Evolutionary conservation across 2,329 filamentous ascomycete species (phyloP).

Genomic region (Neonectria punicea): DNA sequence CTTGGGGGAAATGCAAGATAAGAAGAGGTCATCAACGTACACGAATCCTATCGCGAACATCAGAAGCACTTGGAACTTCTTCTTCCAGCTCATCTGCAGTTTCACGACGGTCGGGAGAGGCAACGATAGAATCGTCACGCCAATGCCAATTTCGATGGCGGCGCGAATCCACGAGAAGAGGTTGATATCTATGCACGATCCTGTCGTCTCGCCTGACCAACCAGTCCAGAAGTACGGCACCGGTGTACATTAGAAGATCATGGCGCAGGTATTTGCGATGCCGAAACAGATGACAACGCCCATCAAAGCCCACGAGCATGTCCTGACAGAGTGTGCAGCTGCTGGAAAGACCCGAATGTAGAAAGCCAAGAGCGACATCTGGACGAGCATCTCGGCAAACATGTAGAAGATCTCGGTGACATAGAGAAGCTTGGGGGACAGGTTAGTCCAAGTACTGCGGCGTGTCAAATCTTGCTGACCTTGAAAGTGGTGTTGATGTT

Average conservation of each 20-base stretch:
- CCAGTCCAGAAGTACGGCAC: slow-evolving; percentile 18
- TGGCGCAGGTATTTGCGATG: slow-evolving; percentile 19
- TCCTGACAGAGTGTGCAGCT: slow-evolving; percentile 4
- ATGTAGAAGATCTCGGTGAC: slow-evolving; percentile 25
- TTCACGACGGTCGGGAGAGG: slow-evolving; percentile 17
- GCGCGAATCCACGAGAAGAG: slow-evolving; percentile 26
- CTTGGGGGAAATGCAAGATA: neutral
- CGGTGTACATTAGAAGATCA: slow-evolving; percentile 22
- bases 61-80: slow-evolving; percentile 16
- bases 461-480: neutral
- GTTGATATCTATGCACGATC: slow-evolving; percentile 22
- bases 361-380: slow-evolving; percentile 21
- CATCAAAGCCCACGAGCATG: slow-evolving; percentile 9
- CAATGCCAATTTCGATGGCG: slow-evolving; percentile 22
- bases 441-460: neutral
- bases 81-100: slow-evolving; percentile 23
- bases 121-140: slow-evolving; percentile 13
- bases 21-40: neutral
- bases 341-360: slow-evolving; percentile 22
- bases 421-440: slow-evolving; percentile 9
- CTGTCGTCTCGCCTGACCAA: slow-evolving; percentile 15
- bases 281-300: slow-evolving; percentile 19
- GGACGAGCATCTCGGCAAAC: slow-evolving; percentile 22
- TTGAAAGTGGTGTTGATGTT: slow-evolving; percentile 16
- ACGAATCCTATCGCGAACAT: slow-evolving; percentile 21